These are phyloP conservation scores for Tagetes patula DNA, from an alignment of 129 eudicot genomes.

Conservation along the genomic window DNA sequence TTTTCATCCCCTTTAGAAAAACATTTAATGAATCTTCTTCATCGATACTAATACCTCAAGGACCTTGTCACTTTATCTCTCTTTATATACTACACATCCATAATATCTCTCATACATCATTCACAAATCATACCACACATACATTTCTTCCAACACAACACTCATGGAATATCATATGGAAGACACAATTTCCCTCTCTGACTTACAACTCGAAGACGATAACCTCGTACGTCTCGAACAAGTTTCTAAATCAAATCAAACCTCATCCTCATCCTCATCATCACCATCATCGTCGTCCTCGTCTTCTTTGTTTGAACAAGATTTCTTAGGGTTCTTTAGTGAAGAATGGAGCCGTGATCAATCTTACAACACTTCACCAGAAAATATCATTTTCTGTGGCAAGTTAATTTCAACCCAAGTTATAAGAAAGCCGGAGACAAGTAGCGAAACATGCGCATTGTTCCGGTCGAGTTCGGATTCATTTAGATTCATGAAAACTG, in stretches of 20 bases:
- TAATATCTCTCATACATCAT: neutral
- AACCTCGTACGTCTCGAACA: neutral
- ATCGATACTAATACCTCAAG: neutral
- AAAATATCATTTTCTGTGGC: constrained; percentile 23
- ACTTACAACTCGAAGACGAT: constrained; percentile 20
- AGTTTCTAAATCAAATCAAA: constrained; percentile 8
- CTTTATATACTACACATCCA: constrained; percentile 9
- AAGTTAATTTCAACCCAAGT: constrained; percentile 21
- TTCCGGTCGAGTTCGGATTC: constrained; percentile 31
- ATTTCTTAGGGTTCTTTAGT: constrained; percentile 34
- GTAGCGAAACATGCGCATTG: neutral
- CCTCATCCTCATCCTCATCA: constrained; percentile 3
- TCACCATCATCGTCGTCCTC: constrained; percentile 19
- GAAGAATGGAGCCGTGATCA: constrained; percentile 30
- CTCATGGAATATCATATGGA: constrained; percentile 13
- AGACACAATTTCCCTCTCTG: constrained; percentile 30
- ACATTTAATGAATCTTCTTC: constrained; percentile 20
- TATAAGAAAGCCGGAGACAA: neutral
- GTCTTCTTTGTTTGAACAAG: constrained; percentile 26
- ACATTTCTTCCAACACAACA: constrained; percentile 1
- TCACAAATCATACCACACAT: constrained; percentile 16
- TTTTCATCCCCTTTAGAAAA: constrained; percentile 11
- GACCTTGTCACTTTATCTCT: neutral
- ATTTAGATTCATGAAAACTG: constrained; percentile 19
- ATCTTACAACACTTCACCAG: constrained; percentile 18